A percentile compares a stretch with the other conserved stretches of the same genome.
Evolutionary conservation across 75 land plant genomes (phyloP).

Genomic region (Pinus tabuliformis): DNA sequence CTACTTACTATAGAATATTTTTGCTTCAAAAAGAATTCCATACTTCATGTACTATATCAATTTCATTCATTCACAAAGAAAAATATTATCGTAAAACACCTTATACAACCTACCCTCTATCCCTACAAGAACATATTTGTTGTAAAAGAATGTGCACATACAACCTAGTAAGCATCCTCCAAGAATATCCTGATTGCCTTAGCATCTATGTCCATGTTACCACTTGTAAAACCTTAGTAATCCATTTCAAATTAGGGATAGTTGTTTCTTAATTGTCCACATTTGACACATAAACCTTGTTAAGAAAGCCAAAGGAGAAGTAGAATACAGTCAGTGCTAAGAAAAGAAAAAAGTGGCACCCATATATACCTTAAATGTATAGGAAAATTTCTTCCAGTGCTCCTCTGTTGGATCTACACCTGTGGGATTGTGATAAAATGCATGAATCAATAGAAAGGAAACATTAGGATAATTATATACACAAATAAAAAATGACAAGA

Average conservation of each 20-base stretch:
- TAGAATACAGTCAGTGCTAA: neutral
- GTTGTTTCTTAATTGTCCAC: conserved; percentile 57
- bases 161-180: conserved; percentile 74
- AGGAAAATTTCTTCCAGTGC: conserved; percentile 80
- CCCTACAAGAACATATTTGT: conserved; percentile 86
- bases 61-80: no score
- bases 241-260: conserved; percentile 93
- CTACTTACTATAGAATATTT: no score
- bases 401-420: conserved; percentile 90
- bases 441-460: conserved; percentile 72
- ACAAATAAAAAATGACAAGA: no score
- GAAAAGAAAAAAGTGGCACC: neutral
- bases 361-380: conserved; percentile 58
- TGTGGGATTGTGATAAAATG: conserved; percentile 94
- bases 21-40: no score
- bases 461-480: no score
- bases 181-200: conserved; percentile 73
- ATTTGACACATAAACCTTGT: neutral
- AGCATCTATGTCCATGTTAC: conserved; percentile 68
- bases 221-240: conserved; percentile 93
- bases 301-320: neutral
- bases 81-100: conserved; percentile 22
- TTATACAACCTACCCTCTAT: conserved; percentile 27
- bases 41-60: no score
- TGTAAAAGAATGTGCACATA: conserved; percentile 80